Base-by-base conservation (phyloP, 495 filamentous ascomycete species). In the Penicillium robsamsonii region DNA sequence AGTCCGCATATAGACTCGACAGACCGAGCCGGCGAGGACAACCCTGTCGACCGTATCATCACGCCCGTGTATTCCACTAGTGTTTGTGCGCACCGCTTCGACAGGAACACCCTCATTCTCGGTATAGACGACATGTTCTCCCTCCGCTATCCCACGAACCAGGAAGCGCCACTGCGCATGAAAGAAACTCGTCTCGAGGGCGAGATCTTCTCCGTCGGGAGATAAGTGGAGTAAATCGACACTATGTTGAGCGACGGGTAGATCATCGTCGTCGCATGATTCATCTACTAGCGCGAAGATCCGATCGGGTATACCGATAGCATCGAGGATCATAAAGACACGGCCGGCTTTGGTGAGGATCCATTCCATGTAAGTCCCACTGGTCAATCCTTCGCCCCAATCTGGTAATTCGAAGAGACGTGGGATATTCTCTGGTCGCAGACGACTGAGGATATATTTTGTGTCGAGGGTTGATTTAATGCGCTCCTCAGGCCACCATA, bases 361-460 rank as follows among this genome's bases (percentile, higher is more conserved):
- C 89, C 90, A 95, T 61, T 96, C 92, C 71, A 90, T 85, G 65
- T 96, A 97, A 1, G 91, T 95, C 59, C 90, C 87, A 63, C 91
- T 89, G 2, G 92, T 96, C 59, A 97, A 70, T 12, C 87, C 89
- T 64, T 92, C 91, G n/a, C 91, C 92, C 72, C 94, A 96, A 17
- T 81, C 81, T 35, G 92, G 72, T 0, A 85, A 84, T 44, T 80
- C 76, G 64, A 94, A 85, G 15, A 97, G 76, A 25, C 80, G 79
- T 30, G 80, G 70, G 55, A 86, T 79, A 67, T 87, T 83, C 13
- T 85, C 79, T 12, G 84, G 81, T n/a, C 81, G 75, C 18, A 91
- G 77, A 51, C 87, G 84, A 37, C 79, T 80, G 56, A 84, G 75
- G 56, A 95, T 81, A 62, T 86, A 94, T 46, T 85, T 79, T 40